Base-by-base conservation (phyloP, 352 stramenopile genomes). In the Pythium chondricola region DNA sequence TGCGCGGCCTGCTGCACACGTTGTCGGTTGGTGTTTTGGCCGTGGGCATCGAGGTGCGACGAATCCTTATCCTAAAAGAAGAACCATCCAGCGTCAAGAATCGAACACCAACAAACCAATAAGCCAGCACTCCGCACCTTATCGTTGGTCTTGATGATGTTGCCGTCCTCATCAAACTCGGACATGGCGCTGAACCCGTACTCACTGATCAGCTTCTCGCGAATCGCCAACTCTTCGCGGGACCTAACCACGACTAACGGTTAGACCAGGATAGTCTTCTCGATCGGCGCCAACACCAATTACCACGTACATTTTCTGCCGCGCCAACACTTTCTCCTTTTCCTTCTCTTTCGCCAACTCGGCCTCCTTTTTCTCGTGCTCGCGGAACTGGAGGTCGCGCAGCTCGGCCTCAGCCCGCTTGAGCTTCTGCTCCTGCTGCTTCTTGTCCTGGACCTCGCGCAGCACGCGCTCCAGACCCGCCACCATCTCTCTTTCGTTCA, bases 111-210 rank as follows among this genome's bases (percentile, higher is more conserved):
- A 43, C 20, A 40, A 13, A 18, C 55, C 16, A 36, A 25, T 27
- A 18, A 44, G n/a, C 13, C 29, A n/a, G 13, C 10, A 35, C 14
- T 4, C 24, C 45, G 24, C 30, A 78, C 70, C 59, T 85, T 85
- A 59, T 88, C 73, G 40, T 69, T 74, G 17, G 70, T 79, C 62
- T 87, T 82, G 56, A 89, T 69, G 13, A 93, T 63, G 54, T 93
- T 90, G 35, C 78, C 82, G 13, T 90, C 76, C 56, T 93, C 82
- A 47, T 93, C 82, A 48, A 89, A 86, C 63, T 89, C 77, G 0
- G 78, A 88, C 51, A 88, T 74, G 27, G 74, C 65, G 11, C 71
- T 85, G 52, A 88, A 85, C 25, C 82, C 82, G 48, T 93, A 93
- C 43, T 74, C 74, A 33, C 60, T 86, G 43, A 93, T 82, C 42